Percentiles rank a stretch among this genome's conserved stretches.
Evolutionary conservation across 345 rosid genomes (phyloP).

Genomic region (Eutrema yunnanense): DNA sequence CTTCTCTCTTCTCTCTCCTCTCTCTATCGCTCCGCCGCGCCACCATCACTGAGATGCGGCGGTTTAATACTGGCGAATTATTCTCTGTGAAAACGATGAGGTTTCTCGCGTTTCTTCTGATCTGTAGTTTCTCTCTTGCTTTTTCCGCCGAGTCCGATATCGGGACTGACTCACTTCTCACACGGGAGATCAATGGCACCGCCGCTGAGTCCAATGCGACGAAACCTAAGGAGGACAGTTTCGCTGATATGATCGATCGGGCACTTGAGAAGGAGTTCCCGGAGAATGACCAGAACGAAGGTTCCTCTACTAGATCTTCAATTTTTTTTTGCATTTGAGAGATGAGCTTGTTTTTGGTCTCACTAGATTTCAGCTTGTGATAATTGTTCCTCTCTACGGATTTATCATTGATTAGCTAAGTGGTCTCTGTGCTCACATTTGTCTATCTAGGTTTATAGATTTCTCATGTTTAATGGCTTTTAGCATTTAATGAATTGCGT

Average conservation of each 20-base stretch:
- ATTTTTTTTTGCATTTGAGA: conserved; percentile 22
- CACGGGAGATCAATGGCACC: conserved; percentile 39
- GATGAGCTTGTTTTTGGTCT: conserved; percentile 17
- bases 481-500: conserved; percentile 5
- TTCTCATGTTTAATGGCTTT: background rate
- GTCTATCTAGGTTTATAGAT: conserved; percentile 16
- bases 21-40: conserved; percentile 14
- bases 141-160: conserved; percentile 32
- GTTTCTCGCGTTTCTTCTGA: conserved; percentile 28
- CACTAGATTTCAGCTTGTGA: background rate
- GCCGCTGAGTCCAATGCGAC: conserved; percentile 35
- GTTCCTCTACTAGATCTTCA: conserved; percentile 46
- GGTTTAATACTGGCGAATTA: background rate
- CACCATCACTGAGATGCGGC: conserved; percentile 20
- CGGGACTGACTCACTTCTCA: conserved; percentile 19
- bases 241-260: conserved; percentile 84
- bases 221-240: conserved; percentile 58
- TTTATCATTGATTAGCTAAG: conserved; percentile 9
- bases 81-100: conserved; percentile 27
- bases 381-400: conserved; percentile 4
- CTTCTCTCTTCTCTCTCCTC: background rate
- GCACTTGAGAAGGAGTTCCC: conserved; percentile 89
- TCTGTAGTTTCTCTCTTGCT: conserved; percentile 34
- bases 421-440: background rate
- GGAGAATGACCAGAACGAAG: conserved; percentile 76